Percentiles rank a stretch among this genome's conserved stretches.
These are phyloP conservation scores for Dioscorea alata DNA, from an alignment of 106 monocot genomes.

Conservation along the genomic window DNA sequence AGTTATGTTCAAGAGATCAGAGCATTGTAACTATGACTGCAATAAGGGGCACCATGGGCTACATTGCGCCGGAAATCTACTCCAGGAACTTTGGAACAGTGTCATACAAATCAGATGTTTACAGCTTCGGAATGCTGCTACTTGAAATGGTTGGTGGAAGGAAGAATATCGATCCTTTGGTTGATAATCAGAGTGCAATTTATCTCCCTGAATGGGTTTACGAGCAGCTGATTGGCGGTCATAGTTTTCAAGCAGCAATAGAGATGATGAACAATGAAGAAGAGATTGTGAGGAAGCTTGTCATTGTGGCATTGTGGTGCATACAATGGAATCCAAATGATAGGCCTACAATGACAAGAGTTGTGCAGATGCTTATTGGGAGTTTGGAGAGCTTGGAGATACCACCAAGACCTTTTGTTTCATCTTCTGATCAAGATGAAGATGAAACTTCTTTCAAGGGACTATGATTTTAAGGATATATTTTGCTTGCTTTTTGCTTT, in stretches of 20 bases:
- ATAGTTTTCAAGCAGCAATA: background rate
- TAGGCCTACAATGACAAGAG: slow-evolving; percentile 7
- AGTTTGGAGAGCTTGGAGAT: slow-evolving; percentile 1
- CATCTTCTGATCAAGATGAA: background rate
- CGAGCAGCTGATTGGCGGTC: background rate
- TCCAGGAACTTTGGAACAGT: slow-evolving; percentile 5
- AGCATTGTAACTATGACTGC: slow-evolving; percentile 10
- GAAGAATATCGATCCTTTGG: background rate
- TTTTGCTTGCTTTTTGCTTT: too few relatives aligned
- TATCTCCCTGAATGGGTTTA: slow-evolving; percentile 14
- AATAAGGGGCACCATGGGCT: slow-evolving; percentile 9
- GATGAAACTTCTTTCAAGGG: too few relatives aligned
- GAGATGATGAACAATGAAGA: background rate
- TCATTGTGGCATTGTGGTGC: slow-evolving; percentile 4
- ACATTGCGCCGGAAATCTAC: slow-evolving; percentile 11
- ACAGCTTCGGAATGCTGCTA: slow-evolving; percentile 13
- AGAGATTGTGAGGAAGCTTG: background rate
- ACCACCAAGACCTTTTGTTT: slow-evolving; percentile 13
- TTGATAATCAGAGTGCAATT: background rate
- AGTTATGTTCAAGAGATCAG: slow-evolving; percentile 8
- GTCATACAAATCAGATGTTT: slow-evolving; percentile 14
- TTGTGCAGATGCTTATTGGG: slow-evolving; percentile 5
- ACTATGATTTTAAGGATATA: too few relatives aligned
- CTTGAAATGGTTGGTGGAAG: slow-evolving; percentile 10
- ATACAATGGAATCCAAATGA: slow-evolving; percentile 10